A percentile compares a stretch with the other conserved stretches of the same genome.
Evolutionary conservation across 2,329 filamentous ascomycete genomes (phyloP).

Genomic region (Xylogone sp.): DNA sequence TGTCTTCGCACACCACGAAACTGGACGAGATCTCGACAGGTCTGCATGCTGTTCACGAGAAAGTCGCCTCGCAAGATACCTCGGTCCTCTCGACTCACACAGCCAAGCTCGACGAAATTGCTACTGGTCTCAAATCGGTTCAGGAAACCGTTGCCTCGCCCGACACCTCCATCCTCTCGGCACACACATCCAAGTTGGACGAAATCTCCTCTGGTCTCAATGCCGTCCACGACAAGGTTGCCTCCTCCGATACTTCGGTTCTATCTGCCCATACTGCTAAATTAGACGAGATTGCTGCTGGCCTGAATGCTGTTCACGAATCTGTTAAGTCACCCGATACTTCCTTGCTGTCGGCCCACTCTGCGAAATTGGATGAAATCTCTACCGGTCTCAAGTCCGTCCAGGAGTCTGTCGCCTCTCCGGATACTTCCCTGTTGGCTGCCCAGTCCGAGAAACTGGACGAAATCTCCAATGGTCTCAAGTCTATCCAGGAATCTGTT

Average conservation of each 20-base stretch:
- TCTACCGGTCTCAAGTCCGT: slow-evolving; percentile 17
- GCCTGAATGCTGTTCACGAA: slow-evolving; percentile 19
- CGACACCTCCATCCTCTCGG: slow-evolving; percentile 18
- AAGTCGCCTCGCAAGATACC: slow-evolving; percentile 10
- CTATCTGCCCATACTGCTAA: slow-evolving; percentile 13
- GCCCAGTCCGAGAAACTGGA: slow-evolving; percentile 16
- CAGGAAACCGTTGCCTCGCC: slow-evolving; percentile 21
- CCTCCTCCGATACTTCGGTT: slow-evolving; percentile 6
- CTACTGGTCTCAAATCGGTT: slow-evolving; percentile 1
- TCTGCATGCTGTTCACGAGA: slow-evolving; percentile 13
- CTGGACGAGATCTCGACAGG: slow-evolving; percentile 19
- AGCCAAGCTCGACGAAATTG: slow-evolving; percentile 16
- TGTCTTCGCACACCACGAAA: slow-evolving; percentile 19
- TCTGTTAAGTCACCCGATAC: slow-evolving; percentile 9
- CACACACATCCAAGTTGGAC: slow-evolving; percentile 22
- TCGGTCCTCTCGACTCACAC: slow-evolving; percentile 12
- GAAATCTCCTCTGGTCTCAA: slow-evolving; percentile 16
- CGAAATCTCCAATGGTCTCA: slow-evolving; percentile 18
- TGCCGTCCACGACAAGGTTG: slow-evolving; percentile 12
- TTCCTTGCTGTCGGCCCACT: slow-evolving; percentile 11
- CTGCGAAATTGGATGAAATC: slow-evolving; percentile 2
- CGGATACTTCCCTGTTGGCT: slow-evolving; percentile 9
- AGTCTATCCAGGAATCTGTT: slow-evolving; percentile 15
- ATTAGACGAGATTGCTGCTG: slow-evolving; percentile 5
- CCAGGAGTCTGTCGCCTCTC: slow-evolving; percentile 9